Base-by-base conservation (phyloP, 495 filamentous ascomycete genomes). In the Annulohypoxylon stygium region DNA sequence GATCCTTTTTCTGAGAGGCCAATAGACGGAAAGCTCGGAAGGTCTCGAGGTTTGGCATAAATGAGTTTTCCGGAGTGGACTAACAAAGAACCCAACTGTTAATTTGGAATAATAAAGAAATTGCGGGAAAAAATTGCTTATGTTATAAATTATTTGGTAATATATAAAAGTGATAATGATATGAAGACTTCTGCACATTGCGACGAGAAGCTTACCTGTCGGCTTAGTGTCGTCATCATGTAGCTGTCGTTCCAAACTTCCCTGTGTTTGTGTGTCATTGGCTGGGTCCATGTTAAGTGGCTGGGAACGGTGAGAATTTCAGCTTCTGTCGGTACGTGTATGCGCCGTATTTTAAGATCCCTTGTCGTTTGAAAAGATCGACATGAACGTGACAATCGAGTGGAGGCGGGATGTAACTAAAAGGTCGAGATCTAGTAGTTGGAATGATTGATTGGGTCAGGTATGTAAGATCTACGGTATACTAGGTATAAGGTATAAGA, bases 1-100 rank as follows among this genome's bases (percentile, higher is more conserved):
- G 90, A 85, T 65, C 82, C 88, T 61, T 87, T 85, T 55, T 89
- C 85, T 41, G 76, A 82, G 73, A 94, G 85, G 26, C 92, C 93
- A 45, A 85, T 77, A 20, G 87, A 86, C 11, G 92, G 90, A 68
- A 83, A 93, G 71, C 87, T 87, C 26, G 92, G 90, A 10, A 94
- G 85, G 67, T 92, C 89, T 59, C 87, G 84, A 18, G 89, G 86
- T 70, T 86, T 86, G 67, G 91, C 89, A 80, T 93, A 89, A 80
- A 89, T 91, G 73, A 91, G 83, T 41, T 87, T 88, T 33, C 89
- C 86, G 10, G 90, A 78, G 57, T 76, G 74, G 63, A 73, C 80
- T 84, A 48, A 57, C 54, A 55, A 69, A 64, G 8, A 50, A 37
- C 67, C 75, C 57, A 78, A 78, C 47, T 70, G 65, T 55, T 55